These are phyloP conservation scores for Septoria petroselini DNA, from an alignment of 2,329 filamentous ascomycete species.

Conservation along the genomic window DNA sequence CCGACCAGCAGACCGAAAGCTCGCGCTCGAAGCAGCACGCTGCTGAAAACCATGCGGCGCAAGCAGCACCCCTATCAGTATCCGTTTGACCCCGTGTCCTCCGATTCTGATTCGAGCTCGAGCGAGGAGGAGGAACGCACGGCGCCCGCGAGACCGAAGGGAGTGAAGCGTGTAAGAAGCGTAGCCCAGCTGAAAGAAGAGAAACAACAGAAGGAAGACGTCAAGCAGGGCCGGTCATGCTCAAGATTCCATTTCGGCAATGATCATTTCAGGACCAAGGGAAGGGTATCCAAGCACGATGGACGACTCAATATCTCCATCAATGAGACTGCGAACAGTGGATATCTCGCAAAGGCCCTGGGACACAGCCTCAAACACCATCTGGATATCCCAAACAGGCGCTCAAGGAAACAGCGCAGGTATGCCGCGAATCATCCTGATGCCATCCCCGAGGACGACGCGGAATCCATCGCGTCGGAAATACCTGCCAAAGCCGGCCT, in stretches of 20 bases:
- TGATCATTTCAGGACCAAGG: slow-evolving; percentile 62
- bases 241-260: slow-evolving; percentile 61
- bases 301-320: slow-evolving; percentile 70
- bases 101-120: slow-evolving; percentile 32
- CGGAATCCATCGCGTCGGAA: slow-evolving; percentile 29
- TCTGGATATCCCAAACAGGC: slow-evolving; percentile 37
- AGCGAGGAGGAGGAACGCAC: slow-evolving; percentile 33
- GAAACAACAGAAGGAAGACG: slow-evolving; percentile 16
- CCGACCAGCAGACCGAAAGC: slow-evolving; percentile 20
- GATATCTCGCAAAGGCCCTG: slow-evolving; percentile 71
- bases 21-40: slow-evolving; percentile 24
- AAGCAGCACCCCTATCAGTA: slow-evolving; percentile 28
- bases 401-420: slow-evolving; percentile 37
- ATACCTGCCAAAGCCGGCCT: slow-evolving; percentile 29
- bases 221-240: slow-evolving; percentile 38
- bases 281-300: slow-evolving; percentile 64
- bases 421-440: slow-evolving; percentile 25
- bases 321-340: slow-evolving; percentile 65
- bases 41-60: slow-evolving; percentile 27
- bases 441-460: slow-evolving; percentile 20
- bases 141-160: slow-evolving; percentile 3
- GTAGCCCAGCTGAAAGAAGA: slow-evolving; percentile 18
- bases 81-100: slow-evolving; percentile 32
- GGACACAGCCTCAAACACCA: slow-evolving; percentile 62
- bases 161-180: slow-evolving; percentile 6